Percentiles rank a stretch among this genome's conserved stretches.
Conservation (phyloP, 495 filamentous ascomycete species). For the Daldinia bambusicola region DNA sequence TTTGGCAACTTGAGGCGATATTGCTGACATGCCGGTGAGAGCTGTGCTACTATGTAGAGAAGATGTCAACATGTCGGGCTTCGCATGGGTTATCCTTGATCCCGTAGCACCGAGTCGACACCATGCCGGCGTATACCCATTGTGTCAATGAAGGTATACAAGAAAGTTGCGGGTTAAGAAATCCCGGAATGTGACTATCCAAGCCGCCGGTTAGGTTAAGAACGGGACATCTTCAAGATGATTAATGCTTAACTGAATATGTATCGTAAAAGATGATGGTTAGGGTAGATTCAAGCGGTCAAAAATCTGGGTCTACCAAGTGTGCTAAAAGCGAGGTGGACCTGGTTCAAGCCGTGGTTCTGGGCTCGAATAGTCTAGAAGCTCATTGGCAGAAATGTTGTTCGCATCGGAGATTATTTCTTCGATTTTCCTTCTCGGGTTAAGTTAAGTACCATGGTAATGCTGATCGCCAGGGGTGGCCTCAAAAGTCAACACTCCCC, state of each 20-base stretch:
- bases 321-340: conserved; percentile 10
- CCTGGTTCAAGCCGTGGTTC: conserved; percentile 12
- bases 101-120: background rate
- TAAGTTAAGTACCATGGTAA: conserved; percentile 12
- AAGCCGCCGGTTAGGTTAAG: no score
- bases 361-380: conserved; percentile 24
- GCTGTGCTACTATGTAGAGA: conserved; percentile 13
- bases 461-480: conserved; percentile 20
- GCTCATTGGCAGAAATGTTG: conserved; percentile 31
- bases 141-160: background rate
- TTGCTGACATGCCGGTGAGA: conserved; percentile 12
- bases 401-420: conserved; percentile 38
- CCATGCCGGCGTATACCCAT: background rate
- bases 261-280: background rate
- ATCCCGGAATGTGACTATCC: background rate
- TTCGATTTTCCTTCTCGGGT: conserved; percentile 22
- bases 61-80: background rate
- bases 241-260: no score
- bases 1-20: conserved; percentile 9
- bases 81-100: conserved; percentile 30
- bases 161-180: background rate
- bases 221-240: no score
- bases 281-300: conserved; percentile 12
- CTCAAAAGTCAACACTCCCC: background rate
- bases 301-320: conserved; percentile 11